Conservation (phyloP, 805 yeast genomes). For the Starmerella tilneyi region DNA sequence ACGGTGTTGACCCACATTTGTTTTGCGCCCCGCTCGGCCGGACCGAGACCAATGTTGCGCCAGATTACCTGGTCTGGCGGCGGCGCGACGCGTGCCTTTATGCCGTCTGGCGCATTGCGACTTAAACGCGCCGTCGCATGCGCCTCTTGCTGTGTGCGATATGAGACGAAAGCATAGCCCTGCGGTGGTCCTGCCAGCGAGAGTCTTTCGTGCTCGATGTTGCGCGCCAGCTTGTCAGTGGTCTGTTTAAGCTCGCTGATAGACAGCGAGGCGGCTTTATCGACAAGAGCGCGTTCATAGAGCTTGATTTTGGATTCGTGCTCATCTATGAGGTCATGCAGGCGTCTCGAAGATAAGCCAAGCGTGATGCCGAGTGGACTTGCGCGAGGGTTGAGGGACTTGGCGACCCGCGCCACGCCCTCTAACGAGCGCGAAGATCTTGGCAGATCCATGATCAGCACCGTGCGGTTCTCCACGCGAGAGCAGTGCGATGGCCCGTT, state of each 20-base stretch:
- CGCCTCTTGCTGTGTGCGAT: constrained; percentile 9
- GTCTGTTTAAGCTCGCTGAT: not conserved
- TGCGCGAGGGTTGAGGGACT: constrained; percentile 7
- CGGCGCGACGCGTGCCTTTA: constrained; percentile 27
- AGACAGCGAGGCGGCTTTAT: not conserved
- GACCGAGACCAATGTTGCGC: constrained; percentile 29
- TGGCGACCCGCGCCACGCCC: constrained; percentile 23
- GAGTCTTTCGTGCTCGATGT: constrained; percentile 16
- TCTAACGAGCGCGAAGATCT: constrained; percentile 22
- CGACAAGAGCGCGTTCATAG: not conserved
- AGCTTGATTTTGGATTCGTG: constrained; percentile 24
- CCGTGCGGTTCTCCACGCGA: constrained; percentile 28
- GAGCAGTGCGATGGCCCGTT: constrained; percentile 23
- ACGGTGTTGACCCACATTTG: constrained; percentile 30
- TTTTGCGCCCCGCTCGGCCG: constrained; percentile 28
- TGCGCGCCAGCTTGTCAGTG: constrained; percentile 17
- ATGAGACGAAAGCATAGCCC: constrained; percentile 33
- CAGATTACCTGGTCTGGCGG: constrained; percentile 33
- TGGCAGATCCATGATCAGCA: constrained; percentile 30
- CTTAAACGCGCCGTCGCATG: not conserved
- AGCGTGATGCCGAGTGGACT: constrained; percentile 4
- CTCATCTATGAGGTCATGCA: constrained; percentile 25
- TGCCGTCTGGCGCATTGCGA: constrained; percentile 24
- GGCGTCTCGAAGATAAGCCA: not conserved
- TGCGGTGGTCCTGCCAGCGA: constrained; percentile 3